Conservation (phyloP, 371 early-diverging fungal species). For the Circinella minor region DNA sequence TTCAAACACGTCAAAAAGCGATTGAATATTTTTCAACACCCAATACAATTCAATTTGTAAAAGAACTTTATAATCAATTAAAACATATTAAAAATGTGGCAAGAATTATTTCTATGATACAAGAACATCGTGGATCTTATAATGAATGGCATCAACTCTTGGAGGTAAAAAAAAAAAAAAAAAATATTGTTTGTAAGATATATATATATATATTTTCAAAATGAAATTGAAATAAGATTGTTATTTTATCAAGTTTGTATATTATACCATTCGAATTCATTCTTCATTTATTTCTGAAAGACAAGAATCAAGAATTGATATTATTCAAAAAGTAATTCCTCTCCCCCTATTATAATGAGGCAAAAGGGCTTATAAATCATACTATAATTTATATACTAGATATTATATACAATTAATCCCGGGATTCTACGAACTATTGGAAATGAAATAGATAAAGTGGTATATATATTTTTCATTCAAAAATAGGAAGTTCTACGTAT, state of each 20-base stretch:
- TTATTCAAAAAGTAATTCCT: conserved; percentile 38
- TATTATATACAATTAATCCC: conserved; percentile 24
- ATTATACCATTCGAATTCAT: conserved; percentile 58
- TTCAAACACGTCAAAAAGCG: conserved; percentile 59
- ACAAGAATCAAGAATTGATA: not conserved
- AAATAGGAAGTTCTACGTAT: not conserved
- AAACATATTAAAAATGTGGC: conserved; percentile 69
- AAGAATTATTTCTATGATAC: conserved; percentile 53
- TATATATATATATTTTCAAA: too few species aligned
- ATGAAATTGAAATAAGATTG: too few species aligned
- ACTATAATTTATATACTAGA: not conserved
- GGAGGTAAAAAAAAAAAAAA: conserved; percentile 47
- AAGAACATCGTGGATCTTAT: conserved; percentile 48
- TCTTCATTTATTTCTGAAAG: conserved; percentile 7
- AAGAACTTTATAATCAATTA: conserved; percentile 45
- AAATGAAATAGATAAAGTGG: conserved; percentile 59
- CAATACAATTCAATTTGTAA: conserved; percentile 35
- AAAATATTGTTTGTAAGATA: not conserved
- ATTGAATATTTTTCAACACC: conserved; percentile 51
- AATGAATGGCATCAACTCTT: conserved; percentile 75
- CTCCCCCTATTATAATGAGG: too few species aligned
- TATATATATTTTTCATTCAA: conserved; percentile 19
- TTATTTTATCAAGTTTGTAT: conserved; percentile 59
- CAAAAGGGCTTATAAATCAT: not conserved
- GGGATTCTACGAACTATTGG: conserved; percentile 57